Percentiles rank a stretch among this genome's conserved stretches.
Conservation (phyloP, 371 early-diverging fungal species). For the Rhizopus arrhizus region DNA sequence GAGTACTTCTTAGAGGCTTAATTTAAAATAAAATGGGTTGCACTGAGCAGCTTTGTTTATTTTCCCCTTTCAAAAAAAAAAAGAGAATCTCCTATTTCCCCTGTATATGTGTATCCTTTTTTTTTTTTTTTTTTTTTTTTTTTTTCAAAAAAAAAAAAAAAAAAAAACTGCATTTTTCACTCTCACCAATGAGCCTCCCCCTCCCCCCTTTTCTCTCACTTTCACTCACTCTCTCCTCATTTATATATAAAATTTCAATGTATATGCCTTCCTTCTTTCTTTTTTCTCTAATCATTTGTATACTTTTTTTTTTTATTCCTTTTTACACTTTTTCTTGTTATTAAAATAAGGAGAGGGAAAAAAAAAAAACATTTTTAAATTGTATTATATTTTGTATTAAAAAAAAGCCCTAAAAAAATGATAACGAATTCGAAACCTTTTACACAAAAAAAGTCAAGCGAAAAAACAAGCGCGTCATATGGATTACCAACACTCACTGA, state of each 20-base stretch:
- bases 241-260: background rate
- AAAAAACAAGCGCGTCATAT: constrained; percentile 24
- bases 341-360: background rate
- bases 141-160: no score
- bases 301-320: constrained; percentile 3
- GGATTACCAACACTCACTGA: constrained; percentile 28
- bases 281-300: background rate
- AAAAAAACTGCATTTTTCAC: background rate
- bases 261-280: background rate
- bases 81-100: background rate
- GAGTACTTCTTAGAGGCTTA: background rate
- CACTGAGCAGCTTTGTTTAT: background rate
- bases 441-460: constrained; percentile 18
- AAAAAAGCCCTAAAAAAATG: constrained; percentile 8
- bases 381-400: constrained; percentile 7
- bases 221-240: background rate
- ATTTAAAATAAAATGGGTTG: background rate
- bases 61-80: background rate
- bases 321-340: background rate
- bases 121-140: no score
- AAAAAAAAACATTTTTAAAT: background rate
- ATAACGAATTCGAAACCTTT: constrained; percentile 11
- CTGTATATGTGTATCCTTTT: background rate
- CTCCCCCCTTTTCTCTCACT: background rate
- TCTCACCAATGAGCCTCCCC: background rate